Conservation (phyloP, 768 basidiomycete species). For the Pisolithus tinctorius region DNA sequence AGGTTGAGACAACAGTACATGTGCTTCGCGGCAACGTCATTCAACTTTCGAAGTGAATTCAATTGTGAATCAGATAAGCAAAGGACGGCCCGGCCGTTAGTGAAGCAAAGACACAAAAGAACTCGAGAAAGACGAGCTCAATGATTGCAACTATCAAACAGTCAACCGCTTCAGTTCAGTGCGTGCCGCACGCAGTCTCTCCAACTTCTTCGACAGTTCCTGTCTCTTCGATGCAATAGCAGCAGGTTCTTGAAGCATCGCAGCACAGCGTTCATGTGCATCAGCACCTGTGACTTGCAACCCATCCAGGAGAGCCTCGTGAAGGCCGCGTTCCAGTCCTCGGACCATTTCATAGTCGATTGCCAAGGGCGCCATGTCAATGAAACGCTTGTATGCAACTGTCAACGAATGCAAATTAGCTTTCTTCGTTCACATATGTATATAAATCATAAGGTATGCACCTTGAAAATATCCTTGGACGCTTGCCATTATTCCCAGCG, state of each 20-base stretch:
- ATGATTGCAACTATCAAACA: background rate
- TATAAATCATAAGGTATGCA: slow-evolving; percentile 16
- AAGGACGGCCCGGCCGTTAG: background rate
- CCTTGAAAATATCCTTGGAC: slow-evolving; percentile 75
- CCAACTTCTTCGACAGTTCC: slow-evolving; percentile 45
- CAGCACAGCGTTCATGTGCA: slow-evolving; percentile 39
- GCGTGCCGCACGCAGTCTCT: slow-evolving; percentile 42
- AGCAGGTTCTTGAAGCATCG: slow-evolving; percentile 46
- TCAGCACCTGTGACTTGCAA: slow-evolving; percentile 48
- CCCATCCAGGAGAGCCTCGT: slow-evolving; percentile 38
- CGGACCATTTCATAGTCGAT: slow-evolving; percentile 36
- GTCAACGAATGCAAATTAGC: background rate
- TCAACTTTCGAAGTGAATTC: too few relatives aligned
- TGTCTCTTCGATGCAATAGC: slow-evolving; percentile 37
- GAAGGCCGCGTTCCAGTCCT: slow-evolving; percentile 41
- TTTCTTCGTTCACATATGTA: background rate
- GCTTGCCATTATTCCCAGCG: slow-evolving; percentile 61
- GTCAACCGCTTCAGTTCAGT: slow-evolving; percentile 27
- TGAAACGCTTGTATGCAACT: slow-evolving; percentile 45
- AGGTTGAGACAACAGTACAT: too few relatives aligned
- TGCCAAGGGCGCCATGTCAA: slow-evolving; percentile 36
- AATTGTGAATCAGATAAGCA: too few relatives aligned
- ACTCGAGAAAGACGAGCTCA: background rate
- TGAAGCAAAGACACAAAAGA: too few relatives aligned
- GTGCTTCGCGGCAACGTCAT: too few relatives aligned